Evolutionary conservation across 1,284 basidiomycete species (phyloP).

Genomic region (Cryptococcus sp.): DNA sequence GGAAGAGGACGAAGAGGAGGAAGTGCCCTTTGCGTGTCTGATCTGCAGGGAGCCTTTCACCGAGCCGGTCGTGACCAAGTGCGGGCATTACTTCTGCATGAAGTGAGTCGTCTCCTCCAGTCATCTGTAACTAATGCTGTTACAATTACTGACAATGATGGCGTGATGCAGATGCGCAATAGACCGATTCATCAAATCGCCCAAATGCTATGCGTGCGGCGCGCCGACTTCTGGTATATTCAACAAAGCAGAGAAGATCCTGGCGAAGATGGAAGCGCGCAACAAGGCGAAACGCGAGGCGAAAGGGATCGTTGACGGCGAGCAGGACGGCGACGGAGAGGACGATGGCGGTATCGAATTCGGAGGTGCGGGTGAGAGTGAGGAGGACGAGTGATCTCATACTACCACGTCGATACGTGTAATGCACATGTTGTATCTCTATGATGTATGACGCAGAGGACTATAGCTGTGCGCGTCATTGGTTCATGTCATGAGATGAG

Average conservation of each 20-base stretch:
- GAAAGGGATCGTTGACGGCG: constrained; percentile 36
- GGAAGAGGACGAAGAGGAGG: constrained; percentile 72
- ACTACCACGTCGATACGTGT: too few relatives aligned
- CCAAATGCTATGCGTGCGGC: constrained; percentile 94
- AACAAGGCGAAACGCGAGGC: constrained; percentile 44
- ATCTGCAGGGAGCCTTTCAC: constrained; percentile 93
- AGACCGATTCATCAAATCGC: constrained; percentile 87
- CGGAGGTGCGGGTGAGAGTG: constrained; percentile 28
- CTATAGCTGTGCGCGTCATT: too few relatives aligned
- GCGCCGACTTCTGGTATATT: constrained; percentile 89
- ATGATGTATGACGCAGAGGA: too few relatives aligned
- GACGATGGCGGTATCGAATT: constrained; percentile 42
- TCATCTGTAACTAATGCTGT: neutral
- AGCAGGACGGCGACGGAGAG: constrained; percentile 33
- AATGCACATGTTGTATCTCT: too few relatives aligned
- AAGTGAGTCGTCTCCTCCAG: constrained; percentile 48
- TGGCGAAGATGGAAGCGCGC: constrained; percentile 51
- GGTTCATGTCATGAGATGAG: too few relatives aligned
- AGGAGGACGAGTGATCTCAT: constrained; percentile 18
- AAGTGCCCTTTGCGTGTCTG: constrained; percentile 95
- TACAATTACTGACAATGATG: constrained; percentile 5
- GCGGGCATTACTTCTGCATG: constrained; percentile 96
- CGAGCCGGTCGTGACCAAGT: constrained; percentile 92
- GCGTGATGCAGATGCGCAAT: constrained; percentile 70
- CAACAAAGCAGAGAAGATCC: constrained; percentile 54